Conservation (phyloP, 768 basidiomycete genomes). For the Porphyrellus cyaneotinctus region DNA sequence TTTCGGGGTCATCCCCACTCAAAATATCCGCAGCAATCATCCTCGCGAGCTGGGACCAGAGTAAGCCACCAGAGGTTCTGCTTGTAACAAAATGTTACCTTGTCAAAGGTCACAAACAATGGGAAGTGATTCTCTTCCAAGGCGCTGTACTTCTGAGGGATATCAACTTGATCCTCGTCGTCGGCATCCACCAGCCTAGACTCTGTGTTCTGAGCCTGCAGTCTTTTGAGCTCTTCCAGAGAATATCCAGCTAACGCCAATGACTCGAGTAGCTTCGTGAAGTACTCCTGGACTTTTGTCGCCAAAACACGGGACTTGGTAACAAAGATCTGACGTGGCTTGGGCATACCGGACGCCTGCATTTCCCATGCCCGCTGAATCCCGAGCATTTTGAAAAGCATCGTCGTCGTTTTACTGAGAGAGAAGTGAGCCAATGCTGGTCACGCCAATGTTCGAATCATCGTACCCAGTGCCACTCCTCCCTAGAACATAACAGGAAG, state of each 20-base stretch:
- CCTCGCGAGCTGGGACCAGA: conserved; percentile 13
- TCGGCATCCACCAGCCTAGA: conserved; percentile 32
- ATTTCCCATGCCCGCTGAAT: conserved; percentile 53
- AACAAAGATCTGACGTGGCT: conserved; percentile 67
- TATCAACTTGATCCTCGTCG: conserved; percentile 24
- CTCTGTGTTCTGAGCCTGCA: conserved; percentile 19
- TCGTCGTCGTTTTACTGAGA: conserved; percentile 67
- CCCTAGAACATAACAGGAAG: conserved; percentile 64
- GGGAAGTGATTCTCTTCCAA: conserved; percentile 63
- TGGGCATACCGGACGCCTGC: conserved; percentile 28
- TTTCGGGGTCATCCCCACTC: conserved; percentile 1
- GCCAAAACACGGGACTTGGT: conserved; percentile 69
- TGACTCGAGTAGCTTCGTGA: conserved; percentile 47
- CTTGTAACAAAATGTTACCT: conserved; percentile 34
- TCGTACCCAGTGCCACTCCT: conserved; percentile 69
- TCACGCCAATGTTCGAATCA: conserved; percentile 1
- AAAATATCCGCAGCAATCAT: conserved; percentile 27
- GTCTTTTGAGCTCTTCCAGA: conserved; percentile 36
- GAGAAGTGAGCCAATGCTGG: neutral
- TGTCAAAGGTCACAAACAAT: conserved; percentile 63
- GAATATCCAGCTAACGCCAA: conserved; percentile 35
- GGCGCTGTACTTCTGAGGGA: conserved; percentile 50
- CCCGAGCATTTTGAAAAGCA: conserved; percentile 71
- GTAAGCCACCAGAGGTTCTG: neutral
- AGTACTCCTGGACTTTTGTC: conserved; percentile 66